Percentiles rank a stretch among this genome's conserved stretches.
phyloP scores from a whole-genome alignment of 2,329 filamentous ascomycete genomes.

The Rhexocercosporidium sp. region DNA sequence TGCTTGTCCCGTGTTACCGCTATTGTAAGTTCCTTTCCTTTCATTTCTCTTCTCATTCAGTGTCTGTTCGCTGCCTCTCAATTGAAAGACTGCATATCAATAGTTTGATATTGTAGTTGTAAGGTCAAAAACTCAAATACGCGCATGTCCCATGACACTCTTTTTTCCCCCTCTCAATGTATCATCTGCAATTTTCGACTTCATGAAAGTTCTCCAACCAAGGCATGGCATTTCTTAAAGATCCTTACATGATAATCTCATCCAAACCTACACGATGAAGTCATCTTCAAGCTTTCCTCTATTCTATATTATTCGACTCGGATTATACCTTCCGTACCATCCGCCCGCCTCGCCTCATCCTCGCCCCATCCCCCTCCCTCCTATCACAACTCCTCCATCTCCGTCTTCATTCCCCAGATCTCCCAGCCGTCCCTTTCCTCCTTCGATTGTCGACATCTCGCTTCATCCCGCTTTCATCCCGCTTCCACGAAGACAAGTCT shows the following conservation, averaged over 20 bases:
- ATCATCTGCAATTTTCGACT: neutral
- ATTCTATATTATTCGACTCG: neutral
- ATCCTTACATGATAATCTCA: too few relatives aligned
- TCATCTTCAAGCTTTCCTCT: neutral
- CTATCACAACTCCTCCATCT: neutral
- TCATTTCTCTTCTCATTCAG: neutral
- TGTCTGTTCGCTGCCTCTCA: too few relatives aligned
- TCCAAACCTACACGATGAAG: neutral
- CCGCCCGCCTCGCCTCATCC: constrained; percentile 3
- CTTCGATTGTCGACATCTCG: too few relatives aligned
- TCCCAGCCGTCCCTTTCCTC: too few relatives aligned
- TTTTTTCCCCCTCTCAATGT: neutral
- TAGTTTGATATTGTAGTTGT: neutral
- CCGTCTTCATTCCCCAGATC: neutral
- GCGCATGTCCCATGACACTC: neutral
- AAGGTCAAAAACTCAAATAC: neutral
- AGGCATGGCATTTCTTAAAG: neutral
- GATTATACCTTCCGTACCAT: neutral
- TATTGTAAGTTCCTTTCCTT: neutral
- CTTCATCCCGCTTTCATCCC: neutral
- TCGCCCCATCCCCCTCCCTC: neutral
- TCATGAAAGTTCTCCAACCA: neutral
- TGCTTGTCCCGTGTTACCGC: neutral
- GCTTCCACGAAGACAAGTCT: neutral
- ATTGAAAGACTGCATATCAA: constrained; percentile 2